Evolutionary conservation across 495 filamentous ascomycete genomes (phyloP).

Genomic region (Xylaria palmicola): DNA sequence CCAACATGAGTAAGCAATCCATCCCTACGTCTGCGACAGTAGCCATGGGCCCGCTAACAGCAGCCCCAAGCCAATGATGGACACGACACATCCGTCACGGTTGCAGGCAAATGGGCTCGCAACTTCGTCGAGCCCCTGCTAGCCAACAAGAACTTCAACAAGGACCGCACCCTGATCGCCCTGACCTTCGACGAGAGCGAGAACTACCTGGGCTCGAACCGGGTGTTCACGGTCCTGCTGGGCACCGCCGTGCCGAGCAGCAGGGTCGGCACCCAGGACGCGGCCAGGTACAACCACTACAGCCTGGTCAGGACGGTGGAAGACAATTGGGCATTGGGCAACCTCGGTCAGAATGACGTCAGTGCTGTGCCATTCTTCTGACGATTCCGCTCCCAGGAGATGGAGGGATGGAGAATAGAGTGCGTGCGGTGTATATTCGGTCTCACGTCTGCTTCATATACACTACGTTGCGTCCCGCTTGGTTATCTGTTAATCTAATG

Average conservation of each 20-base stretch:
- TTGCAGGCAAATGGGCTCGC: constrained; percentile 55
- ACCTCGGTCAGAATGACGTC: constrained; percentile 25
- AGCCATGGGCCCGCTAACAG: background rate
- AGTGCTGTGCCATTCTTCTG: constrained; percentile 8
- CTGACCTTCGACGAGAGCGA: constrained; percentile 67
- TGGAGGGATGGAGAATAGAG: background rate
- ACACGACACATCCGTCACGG: constrained; percentile 64
- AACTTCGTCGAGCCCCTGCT: constrained; percentile 60
- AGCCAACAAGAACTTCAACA: constrained; percentile 61
- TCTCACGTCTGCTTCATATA: constrained; percentile 13
- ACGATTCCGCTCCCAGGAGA: background rate
- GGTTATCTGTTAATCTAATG: background rate
- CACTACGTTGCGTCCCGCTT: background rate
- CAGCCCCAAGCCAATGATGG: constrained; percentile 42
- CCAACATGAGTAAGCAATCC: constrained; percentile 57
- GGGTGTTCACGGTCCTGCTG: constrained; percentile 58
- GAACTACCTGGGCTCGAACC: constrained; percentile 51
- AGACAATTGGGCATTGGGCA: constrained; percentile 52
- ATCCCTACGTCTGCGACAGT: constrained; percentile 40
- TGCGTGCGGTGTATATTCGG: background rate
- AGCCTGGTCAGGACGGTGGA: constrained; percentile 59
- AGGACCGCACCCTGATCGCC: constrained; percentile 59
- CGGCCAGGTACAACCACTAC: constrained; percentile 67
- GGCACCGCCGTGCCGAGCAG: constrained; percentile 58
- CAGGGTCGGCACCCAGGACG: constrained; percentile 58